Evolutionary conservation across 1,284 basidiomycete genomes (phyloP).

Genomic region (Cutaneotrichosporon cavernicola): DNA sequence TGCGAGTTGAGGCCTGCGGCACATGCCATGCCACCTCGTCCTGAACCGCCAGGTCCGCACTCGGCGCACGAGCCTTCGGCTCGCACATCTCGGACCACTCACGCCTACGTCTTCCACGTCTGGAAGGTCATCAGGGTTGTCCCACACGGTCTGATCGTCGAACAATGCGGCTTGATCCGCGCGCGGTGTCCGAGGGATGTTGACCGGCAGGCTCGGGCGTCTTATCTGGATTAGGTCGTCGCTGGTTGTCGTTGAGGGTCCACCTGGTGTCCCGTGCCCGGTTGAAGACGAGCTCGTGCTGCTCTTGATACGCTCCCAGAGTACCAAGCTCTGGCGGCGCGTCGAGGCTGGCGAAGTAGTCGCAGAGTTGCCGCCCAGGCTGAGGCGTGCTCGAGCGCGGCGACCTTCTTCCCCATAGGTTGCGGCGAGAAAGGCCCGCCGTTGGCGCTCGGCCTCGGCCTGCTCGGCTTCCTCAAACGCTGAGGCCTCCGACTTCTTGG

Average conservation of each 20-base stretch:
- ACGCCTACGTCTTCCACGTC: slow-evolving; percentile 7
- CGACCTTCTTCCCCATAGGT: slow-evolving; percentile 47
- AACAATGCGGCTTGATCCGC: slow-evolving; percentile 12
- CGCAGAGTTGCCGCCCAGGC: slow-evolving; percentile 36
- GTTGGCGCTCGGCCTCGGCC: slow-evolving; percentile 51
- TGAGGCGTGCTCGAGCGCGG: slow-evolving; percentile 44
- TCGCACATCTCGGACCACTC: background rate
- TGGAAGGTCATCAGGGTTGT: slow-evolving; percentile 19
- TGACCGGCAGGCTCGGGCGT: slow-evolving; percentile 23
- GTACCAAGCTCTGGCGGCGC: slow-evolving; percentile 41
- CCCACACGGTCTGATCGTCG: slow-evolving; percentile 25
- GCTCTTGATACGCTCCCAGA: slow-evolving; percentile 42
- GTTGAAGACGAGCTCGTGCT: slow-evolving; percentile 3
- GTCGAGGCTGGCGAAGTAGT: slow-evolving; percentile 26
- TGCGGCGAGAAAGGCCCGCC: slow-evolving; percentile 47
- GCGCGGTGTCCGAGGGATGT: slow-evolving; percentile 20
- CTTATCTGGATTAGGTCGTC: slow-evolving; percentile 9
- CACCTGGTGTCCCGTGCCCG: background rate
- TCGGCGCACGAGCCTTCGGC: background rate
- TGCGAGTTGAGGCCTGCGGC: background rate
- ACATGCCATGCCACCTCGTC: background rate
- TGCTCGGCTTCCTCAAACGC: slow-evolving; percentile 45
- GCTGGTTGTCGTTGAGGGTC: background rate
- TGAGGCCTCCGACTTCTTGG: slow-evolving; percentile 20
- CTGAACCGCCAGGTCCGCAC: background rate